These are phyloP conservation scores for Neurospora sublineolata DNA, from an alignment of 495 filamentous ascomycete species.

Conservation along the genomic window DNA sequence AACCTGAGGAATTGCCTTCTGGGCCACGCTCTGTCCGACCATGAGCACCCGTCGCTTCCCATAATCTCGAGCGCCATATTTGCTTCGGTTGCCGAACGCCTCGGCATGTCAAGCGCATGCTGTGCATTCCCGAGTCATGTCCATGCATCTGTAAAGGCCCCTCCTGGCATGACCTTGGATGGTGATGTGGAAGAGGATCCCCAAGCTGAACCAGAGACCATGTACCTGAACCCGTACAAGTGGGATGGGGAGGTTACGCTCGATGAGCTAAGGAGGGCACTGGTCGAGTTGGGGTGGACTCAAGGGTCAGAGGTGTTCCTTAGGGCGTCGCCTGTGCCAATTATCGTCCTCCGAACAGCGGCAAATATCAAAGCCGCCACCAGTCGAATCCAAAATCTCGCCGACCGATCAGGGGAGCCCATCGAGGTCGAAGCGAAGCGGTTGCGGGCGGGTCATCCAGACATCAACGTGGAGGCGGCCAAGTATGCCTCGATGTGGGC, in stretches of 20 bases:
- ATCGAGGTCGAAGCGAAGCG: constrained; percentile 18
- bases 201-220: constrained; percentile 33
- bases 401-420: constrained; percentile 1
- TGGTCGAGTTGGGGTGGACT: constrained; percentile 52
- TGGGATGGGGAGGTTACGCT: constrained; percentile 53
- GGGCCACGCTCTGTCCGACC: constrained; percentile 59
- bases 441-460: constrained; percentile 26
- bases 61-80: constrained; percentile 57
- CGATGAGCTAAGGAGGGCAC: constrained; percentile 43
- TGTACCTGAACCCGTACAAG: constrained; percentile 79
- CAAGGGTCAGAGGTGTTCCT: constrained; percentile 46
- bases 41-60: constrained; percentile 60
- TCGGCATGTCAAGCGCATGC: constrained; percentile 60
- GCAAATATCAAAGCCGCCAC: constrained; percentile 60
- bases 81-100: constrained; percentile 33
- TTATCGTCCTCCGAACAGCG: constrained; percentile 64
- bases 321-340: constrained; percentile 43
- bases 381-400: constrained; percentile 20
- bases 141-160: constrained; percentile 56
- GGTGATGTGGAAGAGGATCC: constrained; percentile 24
- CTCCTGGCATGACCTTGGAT: constrained; percentile 49
- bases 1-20: constrained; percentile 77
- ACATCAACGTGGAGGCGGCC: constrained; percentile 50
- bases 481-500: constrained; percentile 71
- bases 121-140: constrained; percentile 74